phyloP scores from a whole-genome alignment of 768 basidiomycete species.

The Mrakia hoshinonis region DNA sequence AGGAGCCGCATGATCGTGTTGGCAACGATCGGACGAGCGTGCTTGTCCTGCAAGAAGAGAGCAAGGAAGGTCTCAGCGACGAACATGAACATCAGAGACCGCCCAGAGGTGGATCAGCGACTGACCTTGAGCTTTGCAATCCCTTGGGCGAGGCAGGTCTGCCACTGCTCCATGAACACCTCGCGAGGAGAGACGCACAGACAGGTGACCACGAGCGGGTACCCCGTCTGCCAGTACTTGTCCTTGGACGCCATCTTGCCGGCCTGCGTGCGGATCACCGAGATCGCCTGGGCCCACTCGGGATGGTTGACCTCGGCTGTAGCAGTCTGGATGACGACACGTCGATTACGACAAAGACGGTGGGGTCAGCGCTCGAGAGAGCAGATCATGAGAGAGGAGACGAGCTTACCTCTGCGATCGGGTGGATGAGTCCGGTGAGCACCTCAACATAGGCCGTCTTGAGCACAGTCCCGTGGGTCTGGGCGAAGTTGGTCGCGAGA shows the following conservation, averaged over 20 bases:
- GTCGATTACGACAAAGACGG: too few species aligned
- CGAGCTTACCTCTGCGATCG: constrained; percentile 66
- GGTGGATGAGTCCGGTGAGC: constrained; percentile 65
- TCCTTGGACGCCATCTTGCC: constrained; percentile 52
- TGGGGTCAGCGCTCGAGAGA: background rate
- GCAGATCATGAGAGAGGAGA: background rate
- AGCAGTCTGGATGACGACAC: constrained; percentile 58
- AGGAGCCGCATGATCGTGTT: constrained; percentile 74
- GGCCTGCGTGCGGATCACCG: constrained; percentile 58
- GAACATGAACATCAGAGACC: background rate
- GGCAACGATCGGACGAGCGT: constrained; percentile 54
- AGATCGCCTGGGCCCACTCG: constrained; percentile 84
- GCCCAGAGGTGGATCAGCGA: constrained; percentile 21
- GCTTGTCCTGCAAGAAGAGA: constrained; percentile 37
- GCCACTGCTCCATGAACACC: constrained; percentile 77
- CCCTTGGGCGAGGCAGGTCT: constrained; percentile 59
- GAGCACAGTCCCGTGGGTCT: constrained; percentile 71
- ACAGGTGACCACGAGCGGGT: constrained; percentile 70
- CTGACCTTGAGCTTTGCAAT: constrained; percentile 70
- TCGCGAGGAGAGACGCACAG: constrained; percentile 81
- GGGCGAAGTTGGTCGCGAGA: constrained; percentile 69
- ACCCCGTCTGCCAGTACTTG: constrained; percentile 79
- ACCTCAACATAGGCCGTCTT: constrained; percentile 81
- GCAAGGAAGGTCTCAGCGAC: background rate
- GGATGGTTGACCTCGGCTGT: constrained; percentile 95